phyloP scores from a whole-genome alignment of 2,329 filamentous ascomycete species.

The Colletotrichum sp. region DNA sequence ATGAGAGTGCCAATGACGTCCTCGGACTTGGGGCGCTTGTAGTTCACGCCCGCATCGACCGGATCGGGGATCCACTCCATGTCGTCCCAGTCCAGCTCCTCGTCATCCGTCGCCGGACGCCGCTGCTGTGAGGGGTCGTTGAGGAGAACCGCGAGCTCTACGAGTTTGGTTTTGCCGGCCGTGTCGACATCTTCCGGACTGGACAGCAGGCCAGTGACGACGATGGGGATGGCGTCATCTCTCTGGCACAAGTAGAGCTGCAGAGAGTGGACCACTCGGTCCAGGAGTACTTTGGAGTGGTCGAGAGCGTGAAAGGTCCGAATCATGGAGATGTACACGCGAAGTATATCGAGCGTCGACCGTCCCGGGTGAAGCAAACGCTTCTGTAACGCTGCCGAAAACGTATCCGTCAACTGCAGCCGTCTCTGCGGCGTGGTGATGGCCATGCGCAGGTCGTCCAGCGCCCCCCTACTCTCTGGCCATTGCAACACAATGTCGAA shows the following conservation, averaged over 20 bases:
- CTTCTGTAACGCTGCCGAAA: slow-evolving; percentile 68
- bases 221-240: slow-evolving; percentile 79
- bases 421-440: slow-evolving; percentile 73
- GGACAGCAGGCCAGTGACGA: slow-evolving; percentile 76
- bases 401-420: slow-evolving; percentile 72
- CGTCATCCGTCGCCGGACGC: slow-evolving; percentile 60
- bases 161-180: slow-evolving; percentile 56
- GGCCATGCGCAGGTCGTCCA: slow-evolving; percentile 76
- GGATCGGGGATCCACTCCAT: slow-evolving; percentile 94
- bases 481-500: slow-evolving; percentile 82
- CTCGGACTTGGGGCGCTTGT: slow-evolving; percentile 85
- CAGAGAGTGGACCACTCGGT: slow-evolving; percentile 74
- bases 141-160: slow-evolving; percentile 72
- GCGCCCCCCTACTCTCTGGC: slow-evolving; percentile 73
- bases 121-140: slow-evolving; percentile 63
- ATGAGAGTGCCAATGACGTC: slow-evolving; percentile 94
- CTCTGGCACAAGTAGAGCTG: slow-evolving; percentile 78
- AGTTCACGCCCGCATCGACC: slow-evolving; percentile 90
- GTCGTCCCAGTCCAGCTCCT: slow-evolving; percentile 87
- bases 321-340: slow-evolving; percentile 81
- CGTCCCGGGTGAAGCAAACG: slow-evolving; percentile 77
- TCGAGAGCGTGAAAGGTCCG: slow-evolving; percentile 78
- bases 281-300: slow-evolving; percentile 77
- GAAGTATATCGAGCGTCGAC: slow-evolving; percentile 77
- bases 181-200: slow-evolving; percentile 55